A percentile compares a stretch with the other conserved stretches of the same genome.
These are phyloP conservation scores for Xylaria digitata DNA, from an alignment of 2,329 filamentous ascomycete genomes.

Conservation along the genomic window DNA sequence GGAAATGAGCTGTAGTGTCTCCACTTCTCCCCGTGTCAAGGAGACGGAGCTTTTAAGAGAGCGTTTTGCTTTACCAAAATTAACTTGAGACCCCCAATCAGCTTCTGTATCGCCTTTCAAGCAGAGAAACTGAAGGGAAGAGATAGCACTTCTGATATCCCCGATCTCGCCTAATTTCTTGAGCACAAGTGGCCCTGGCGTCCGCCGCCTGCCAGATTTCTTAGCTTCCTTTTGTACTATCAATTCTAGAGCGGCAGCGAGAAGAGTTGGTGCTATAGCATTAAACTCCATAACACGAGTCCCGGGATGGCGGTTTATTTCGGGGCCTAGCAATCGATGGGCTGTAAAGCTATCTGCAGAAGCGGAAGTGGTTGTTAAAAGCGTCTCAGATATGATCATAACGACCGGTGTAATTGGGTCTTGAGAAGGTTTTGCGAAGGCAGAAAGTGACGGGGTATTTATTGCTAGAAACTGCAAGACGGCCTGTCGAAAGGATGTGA, in stretches of 20 bases:
- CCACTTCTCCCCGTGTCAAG: slow-evolving; percentile 80
- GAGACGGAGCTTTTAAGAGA: slow-evolving; percentile 64
- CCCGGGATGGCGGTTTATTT: slow-evolving; percentile 83
- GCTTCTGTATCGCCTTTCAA: slow-evolving; percentile 80
- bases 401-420: slow-evolving; percentile 77
- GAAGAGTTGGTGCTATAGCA: slow-evolving; percentile 84
- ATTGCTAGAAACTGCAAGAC: slow-evolving; percentile 80
- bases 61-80: slow-evolving; percentile 76
- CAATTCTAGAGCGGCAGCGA: slow-evolving; percentile 84
- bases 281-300: slow-evolving; percentile 92
- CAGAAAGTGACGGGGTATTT: slow-evolving; percentile 67
- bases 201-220: slow-evolving; percentile 77
- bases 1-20: slow-evolving; percentile 83
- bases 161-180: slow-evolving; percentile 86
- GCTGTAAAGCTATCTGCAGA: slow-evolving; percentile 92
- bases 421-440: slow-evolving; percentile 56
- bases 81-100: slow-evolving; percentile 79
- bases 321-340: slow-evolving; percentile 86
- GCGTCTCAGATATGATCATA: slow-evolving; percentile 90
- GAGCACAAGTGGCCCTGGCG: slow-evolving; percentile 82
- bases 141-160: slow-evolving; percentile 92
- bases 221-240: slow-evolving; percentile 87
- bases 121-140: slow-evolving; percentile 91
- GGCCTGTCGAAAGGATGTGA: slow-evolving; percentile 78
- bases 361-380: slow-evolving; percentile 85